Base-by-base conservation (phyloP, 805 yeast species). In the Starmera quercuum region DNA sequence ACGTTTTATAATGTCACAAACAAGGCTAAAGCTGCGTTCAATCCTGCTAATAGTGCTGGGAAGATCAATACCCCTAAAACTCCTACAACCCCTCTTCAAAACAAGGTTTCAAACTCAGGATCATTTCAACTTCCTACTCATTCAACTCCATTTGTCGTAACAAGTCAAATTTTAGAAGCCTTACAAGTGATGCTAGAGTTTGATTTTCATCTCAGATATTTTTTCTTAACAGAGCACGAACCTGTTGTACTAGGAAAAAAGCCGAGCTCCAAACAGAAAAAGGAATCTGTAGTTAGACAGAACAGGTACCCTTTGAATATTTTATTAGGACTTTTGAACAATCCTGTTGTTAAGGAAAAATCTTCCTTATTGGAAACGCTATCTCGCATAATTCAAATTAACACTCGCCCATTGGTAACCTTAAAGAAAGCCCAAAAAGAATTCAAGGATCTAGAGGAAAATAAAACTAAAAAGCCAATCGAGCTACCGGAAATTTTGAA, bases 151-250 rank as follows among this genome's bases (percentile, higher is more conserved):
- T 59, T 79, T 9, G 63, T 73, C 9, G 81, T 86, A 16, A 88
- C 88, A 1, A 78, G 75, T 30, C 95, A 86, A 47, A 70, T 80
- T 4, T 64, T 88, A 29, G 95, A 84, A 39, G 78, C 83, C 1
- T 59, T 87, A 13, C 84, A 81, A 41, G 76, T 71, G 45, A 61
- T 87, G 31, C 64, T 87, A 32, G 85, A 81, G 36, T 64, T 74
- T 22, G 83, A 78, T 41, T 64, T 69, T 8, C 83, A 78, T 39
- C 63, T 83, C 51, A 69, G 92, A 41, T 75, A 76, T 47, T 86
- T 77, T 48, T 79, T 88, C 54, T 60, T 88, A 38, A 75, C 82
- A 6, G 95, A 85, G 42, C 95, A 85, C 50, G 87, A 79, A 19
- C 59, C 50, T 22, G 45, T 71, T 9, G 29, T 48, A 9, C 50